Conservation (phyloP, 2,329 filamentous ascomycete species). For the Talaromyces sp. region DNA sequence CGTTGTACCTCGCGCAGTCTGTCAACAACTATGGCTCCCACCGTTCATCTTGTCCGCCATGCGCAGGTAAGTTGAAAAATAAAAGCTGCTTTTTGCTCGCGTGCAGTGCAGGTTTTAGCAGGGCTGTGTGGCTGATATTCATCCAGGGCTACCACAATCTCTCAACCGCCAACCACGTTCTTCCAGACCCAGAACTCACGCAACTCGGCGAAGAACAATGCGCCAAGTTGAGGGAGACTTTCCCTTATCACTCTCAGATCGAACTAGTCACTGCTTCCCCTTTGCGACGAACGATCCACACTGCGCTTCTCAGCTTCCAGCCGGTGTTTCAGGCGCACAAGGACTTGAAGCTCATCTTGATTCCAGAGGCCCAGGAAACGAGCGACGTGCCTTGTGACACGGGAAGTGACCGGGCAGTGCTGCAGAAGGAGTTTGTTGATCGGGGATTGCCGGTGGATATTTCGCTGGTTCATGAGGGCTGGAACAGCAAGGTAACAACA, state of each 20-base stretch:
- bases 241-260: slow-evolving; percentile 60
- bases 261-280: slow-evolving; percentile 72
- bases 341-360: slow-evolving; percentile 52
- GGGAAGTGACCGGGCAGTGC: slow-evolving; percentile 52
- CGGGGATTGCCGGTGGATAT: slow-evolving; percentile 57
- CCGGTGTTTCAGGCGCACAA: slow-evolving; percentile 43
- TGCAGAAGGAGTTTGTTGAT: slow-evolving; percentile 57
- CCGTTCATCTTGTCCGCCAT: slow-evolving; percentile 41
- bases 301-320: slow-evolving; percentile 64
- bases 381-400: slow-evolving; percentile 69
- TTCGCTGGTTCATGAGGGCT: slow-evolving; percentile 54
- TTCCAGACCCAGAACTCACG: slow-evolving; percentile 76
- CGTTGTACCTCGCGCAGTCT: neutral
- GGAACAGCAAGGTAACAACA: slow-evolving; percentile 61
- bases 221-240: slow-evolving; percentile 52
- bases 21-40: slow-evolving; percentile 30
- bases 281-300: slow-evolving; percentile 73
- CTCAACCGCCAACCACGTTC: slow-evolving; percentile 57
- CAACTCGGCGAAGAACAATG: slow-evolving; percentile 72
- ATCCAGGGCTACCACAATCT: slow-evolving; percentile 77
- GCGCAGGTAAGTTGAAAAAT: slow-evolving; percentile 32
- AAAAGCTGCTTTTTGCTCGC: neutral
- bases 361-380: slow-evolving; percentile 76
- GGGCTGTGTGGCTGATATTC: neutral
- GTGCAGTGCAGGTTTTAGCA: neutral